Evolutionary conservation across 306 rosid genomes (phyloP), one percentile per base, ranked within the genome.

Genomic region (Mucuna pruriens): DNA sequence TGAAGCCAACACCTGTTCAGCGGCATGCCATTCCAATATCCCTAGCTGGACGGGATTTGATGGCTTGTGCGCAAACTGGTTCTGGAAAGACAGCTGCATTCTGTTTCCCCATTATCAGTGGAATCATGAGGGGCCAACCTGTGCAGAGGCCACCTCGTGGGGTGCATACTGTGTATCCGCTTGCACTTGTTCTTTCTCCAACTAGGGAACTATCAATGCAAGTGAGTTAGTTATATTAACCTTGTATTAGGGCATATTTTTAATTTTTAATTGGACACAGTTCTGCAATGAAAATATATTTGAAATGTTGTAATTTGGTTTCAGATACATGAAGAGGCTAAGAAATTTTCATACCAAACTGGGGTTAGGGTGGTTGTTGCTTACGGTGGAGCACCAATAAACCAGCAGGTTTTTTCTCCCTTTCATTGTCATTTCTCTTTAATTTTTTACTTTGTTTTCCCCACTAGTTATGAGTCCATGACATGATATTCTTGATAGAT

Each of bases 11-110:
- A 3, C 97, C 97, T 15, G 97, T 93, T 64, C 97, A 93, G 88
- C 91, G 97, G 86, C 89, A 93, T 77, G 92, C 97, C 22, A 93
- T 93, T 55, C 97, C 97, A 1, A 93, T 93, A 44, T 91, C 97
- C 16, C 93, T 93, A 62, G 90, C 6, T 0, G 97, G 97, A 46
- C 81, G 97, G 74, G 97, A 93, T 81, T 82, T 93, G 89, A 93
- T 93, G 97, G 97, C 97, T 38, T 93, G 97, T 80, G 97, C 97
- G 1, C 97, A 93, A 86, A 91, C 97, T 33, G 97, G 97, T 82
- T 93, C 97, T 9, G 97, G 97, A 20, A 93, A 91, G 84, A 91
- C 97, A 0, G 97, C 97, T 62, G 97, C 97, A 13, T 93, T 93
- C 48, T 93, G 97, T 78, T 93, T 93, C 78, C 97, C 97, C 0